Conservation (phyloP, 371 early-diverging fungal species). For the Saksenaea vasiformis region DNA sequence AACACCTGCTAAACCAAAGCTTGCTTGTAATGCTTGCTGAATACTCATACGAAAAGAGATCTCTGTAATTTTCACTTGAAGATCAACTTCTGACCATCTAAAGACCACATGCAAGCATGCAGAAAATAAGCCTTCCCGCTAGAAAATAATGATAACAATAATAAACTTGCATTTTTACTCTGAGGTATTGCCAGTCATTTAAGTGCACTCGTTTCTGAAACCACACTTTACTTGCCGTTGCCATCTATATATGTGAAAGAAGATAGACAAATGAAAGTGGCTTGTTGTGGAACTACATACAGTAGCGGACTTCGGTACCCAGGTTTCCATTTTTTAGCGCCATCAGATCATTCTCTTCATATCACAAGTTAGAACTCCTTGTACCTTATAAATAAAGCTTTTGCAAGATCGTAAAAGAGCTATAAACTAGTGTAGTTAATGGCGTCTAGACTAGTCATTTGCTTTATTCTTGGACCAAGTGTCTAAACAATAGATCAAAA, state of each 20-base stretch:
- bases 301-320: too few relatives aligned
- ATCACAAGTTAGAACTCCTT: too few relatives aligned
- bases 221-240: neutral
- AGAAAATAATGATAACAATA: too few relatives aligned
- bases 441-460: too few relatives aligned
- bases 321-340: too few relatives aligned
- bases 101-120: neutral
- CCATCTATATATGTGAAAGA: neutral
- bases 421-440: too few relatives aligned
- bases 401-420: too few relatives aligned
- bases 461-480: too few relatives aligned
- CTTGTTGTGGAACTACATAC: neutral
- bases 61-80: slow-evolving; percentile 31
- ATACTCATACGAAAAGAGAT: slow-evolving; percentile 49
- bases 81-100: slow-evolving; percentile 40
- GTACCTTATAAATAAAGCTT: too few relatives aligned
- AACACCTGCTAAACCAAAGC: slow-evolving; percentile 42
- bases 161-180: slow-evolving; percentile 39
- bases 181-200: slow-evolving; percentile 45
- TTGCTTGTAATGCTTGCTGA: slow-evolving; percentile 39
- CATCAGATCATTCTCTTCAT: too few relatives aligned
- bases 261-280: neutral
- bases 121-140: neutral
- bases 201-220: slow-evolving; percentile 10
- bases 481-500: too few relatives aligned